Evolutionary conservation across 2,329 filamentous ascomycete species (phyloP).

Genomic region (Corynespora cassiicola): DNA sequence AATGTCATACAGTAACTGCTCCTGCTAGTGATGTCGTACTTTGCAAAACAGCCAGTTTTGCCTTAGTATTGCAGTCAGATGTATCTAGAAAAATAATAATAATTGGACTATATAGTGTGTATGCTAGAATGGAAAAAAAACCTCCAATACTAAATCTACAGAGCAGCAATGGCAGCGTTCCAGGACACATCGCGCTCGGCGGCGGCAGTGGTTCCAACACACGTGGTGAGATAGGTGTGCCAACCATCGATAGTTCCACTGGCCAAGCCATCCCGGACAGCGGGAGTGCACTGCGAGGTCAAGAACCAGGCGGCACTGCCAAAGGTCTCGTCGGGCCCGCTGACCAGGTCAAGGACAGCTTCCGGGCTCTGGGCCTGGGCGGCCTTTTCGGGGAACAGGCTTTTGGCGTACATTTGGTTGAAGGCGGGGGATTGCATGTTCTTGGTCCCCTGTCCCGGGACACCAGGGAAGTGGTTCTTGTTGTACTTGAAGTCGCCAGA

Average conservation of each 20-base stretch:
- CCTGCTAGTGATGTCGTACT: too few species aligned
- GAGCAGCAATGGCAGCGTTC: conserved; percentile 50
- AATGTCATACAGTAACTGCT: too few species aligned
- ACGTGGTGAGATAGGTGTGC: conserved; percentile 59
- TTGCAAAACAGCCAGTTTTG: too few species aligned
- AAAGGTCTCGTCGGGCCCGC: conserved; percentile 57
- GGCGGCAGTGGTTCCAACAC: conserved; percentile 59
- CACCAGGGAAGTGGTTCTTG: conserved; percentile 66
- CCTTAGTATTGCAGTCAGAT: too few species aligned
- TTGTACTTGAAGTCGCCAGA: conserved; percentile 74
- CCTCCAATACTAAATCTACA: too few species aligned
- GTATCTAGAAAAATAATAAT: too few species aligned
- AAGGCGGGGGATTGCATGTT: conserved; percentile 68
- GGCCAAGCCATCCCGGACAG: conserved; percentile 53
- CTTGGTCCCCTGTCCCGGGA: conserved; percentile 73
- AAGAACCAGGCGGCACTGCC: conserved; percentile 69
- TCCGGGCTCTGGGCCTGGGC: conserved; percentile 37
- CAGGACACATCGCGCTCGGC: conserved; percentile 58
- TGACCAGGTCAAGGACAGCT: conserved; percentile 59
- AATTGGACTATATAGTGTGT: too few species aligned
- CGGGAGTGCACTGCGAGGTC: conserved; percentile 57
- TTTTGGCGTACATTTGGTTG: conserved; percentile 63
- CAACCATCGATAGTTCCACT: conserved; percentile 59
- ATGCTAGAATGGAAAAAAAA: too few species aligned
- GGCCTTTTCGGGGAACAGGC: conserved; percentile 45